Evolutionary conservation across 805 yeast genomes (phyloP).

Genomic region (Candida coleopterorum): DNA sequence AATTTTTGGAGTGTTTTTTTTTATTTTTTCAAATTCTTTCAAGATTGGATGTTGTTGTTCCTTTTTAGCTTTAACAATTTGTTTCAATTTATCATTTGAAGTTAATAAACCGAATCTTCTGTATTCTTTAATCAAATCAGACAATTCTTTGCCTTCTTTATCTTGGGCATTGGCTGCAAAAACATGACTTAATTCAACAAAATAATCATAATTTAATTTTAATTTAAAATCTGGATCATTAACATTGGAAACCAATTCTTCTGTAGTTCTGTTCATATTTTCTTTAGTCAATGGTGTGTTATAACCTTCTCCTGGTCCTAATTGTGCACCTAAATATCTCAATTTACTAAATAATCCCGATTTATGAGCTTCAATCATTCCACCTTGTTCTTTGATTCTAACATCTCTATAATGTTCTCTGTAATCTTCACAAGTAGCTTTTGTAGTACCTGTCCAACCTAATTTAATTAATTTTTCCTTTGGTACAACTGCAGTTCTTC

Average conservation of each 20-base stretch:
- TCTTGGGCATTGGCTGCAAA: conserved; percentile 38
- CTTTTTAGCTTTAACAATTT: conserved; percentile 38
- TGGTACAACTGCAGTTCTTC: conserved; percentile 29
- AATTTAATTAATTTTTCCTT: conserved; percentile 55
- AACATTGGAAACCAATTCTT: conserved; percentile 23
- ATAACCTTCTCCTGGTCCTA: conserved; percentile 83
- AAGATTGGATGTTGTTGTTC: conserved; percentile 4
- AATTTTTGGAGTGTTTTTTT: background rate
- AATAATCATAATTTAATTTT: conserved; percentile 51
- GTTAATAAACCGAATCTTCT: conserved; percentile 63
- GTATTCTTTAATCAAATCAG: conserved; percentile 51
- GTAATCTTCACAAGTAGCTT: conserved; percentile 66
- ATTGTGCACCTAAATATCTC: conserved; percentile 52
- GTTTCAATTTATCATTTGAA: conserved; percentile 36
- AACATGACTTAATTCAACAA: conserved; percentile 45
- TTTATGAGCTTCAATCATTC: conserved; percentile 70
- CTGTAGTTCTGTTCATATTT: conserved; percentile 14
- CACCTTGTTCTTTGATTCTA: conserved; percentile 64
- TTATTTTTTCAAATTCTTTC: background rate
- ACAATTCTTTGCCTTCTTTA: conserved; percentile 36
- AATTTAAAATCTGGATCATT: conserved; percentile 36
- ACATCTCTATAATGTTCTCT: conserved; percentile 61
- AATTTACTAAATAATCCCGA: conserved; percentile 63
- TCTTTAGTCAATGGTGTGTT: conserved; percentile 49
- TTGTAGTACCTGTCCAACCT: conserved; percentile 96